A percentile compares a stretch with the other conserved stretches of the same genome.
Conservation (phyloP, 2,329 filamentous ascomycete genomes). For the Cordyceps cateniannulata region DNA sequence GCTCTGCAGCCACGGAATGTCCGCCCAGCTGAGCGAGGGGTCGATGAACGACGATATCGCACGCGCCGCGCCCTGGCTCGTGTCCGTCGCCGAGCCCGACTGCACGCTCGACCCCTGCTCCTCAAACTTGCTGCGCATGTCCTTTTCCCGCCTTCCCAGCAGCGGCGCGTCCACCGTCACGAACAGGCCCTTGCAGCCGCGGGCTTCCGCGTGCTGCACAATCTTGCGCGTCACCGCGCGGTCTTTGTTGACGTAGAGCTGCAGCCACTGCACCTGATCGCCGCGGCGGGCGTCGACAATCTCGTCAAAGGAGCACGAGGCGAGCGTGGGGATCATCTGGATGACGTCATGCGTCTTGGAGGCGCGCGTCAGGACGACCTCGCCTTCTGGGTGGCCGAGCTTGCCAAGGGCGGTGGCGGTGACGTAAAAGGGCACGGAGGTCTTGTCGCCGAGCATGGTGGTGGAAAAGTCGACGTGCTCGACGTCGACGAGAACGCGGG, state of each 20-base stretch:
- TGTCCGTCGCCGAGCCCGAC: slow-evolving; percentile 68
- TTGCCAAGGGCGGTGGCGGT: slow-evolving; percentile 95
- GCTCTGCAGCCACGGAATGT: slow-evolving; percentile 85
- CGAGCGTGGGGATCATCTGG: slow-evolving; percentile 97
- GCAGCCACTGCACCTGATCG: slow-evolving; percentile 90
- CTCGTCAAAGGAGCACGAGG: slow-evolving; percentile 96
- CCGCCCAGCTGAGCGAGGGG: slow-evolving; percentile 85
- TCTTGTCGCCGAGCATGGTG: slow-evolving; percentile 86
- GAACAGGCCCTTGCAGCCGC: slow-evolving; percentile 92
- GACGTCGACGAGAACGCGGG: slow-evolving; percentile 81
- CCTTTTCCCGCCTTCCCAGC: slow-evolving; percentile 90
- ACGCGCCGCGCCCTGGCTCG: slow-evolving; percentile 83
- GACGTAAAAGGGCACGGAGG: slow-evolving; percentile 87
- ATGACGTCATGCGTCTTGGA: slow-evolving; percentile 82
- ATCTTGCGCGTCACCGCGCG: slow-evolving; percentile 84
- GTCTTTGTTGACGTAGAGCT: slow-evolving; percentile 97
- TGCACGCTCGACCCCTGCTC: slow-evolving; percentile 83
- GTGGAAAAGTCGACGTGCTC: slow-evolving; percentile 80
- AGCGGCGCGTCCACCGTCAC: slow-evolving; percentile 98
- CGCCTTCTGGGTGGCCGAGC: slow-evolving; percentile 87
- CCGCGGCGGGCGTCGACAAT: slow-evolving; percentile 77
- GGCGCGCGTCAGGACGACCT: slow-evolving; percentile 82
- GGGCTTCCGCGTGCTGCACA: slow-evolving; percentile 81
- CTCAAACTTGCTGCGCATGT: slow-evolving; percentile 90
- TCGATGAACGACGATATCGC: slow-evolving; percentile 98